Conservation (phyloP, 768 basidiomycete genomes). For the Amanita brunnescens region DNA sequence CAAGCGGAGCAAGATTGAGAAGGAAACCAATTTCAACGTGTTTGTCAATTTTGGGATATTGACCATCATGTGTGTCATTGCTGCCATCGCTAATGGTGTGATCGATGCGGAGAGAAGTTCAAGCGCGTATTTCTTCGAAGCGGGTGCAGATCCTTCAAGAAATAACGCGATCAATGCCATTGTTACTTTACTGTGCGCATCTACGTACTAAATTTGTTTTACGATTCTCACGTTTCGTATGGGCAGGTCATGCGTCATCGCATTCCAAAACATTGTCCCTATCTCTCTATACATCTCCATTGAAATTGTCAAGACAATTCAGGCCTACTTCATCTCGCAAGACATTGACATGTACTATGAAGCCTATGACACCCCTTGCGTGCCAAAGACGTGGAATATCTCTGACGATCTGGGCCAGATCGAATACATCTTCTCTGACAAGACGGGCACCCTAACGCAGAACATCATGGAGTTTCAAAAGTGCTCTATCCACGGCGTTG, state of each 20-base stretch:
- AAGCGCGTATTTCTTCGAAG: conserved; percentile 69
- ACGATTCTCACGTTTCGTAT: conserved; percentile 6
- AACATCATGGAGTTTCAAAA: conserved; percentile 99
- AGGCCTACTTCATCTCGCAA: conserved; percentile 93
- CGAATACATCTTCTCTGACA: conserved; percentile 86
- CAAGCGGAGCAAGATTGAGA: conserved; percentile 97
- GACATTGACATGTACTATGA: conserved; percentile 96
- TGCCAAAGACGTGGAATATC: conserved; percentile 98
- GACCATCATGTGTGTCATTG: conserved; percentile 63
- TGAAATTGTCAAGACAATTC: conserved; percentile 96
- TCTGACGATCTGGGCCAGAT: conserved; percentile 98
- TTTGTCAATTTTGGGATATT: conserved; percentile 86
- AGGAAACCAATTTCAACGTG: conserved; percentile 98
- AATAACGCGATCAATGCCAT: conserved; percentile 64
- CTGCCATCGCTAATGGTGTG: conserved; percentile 71
- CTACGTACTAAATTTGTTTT: neutral
- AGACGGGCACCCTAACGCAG: conserved; percentile 95
- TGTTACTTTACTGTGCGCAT: conserved; percentile 83
- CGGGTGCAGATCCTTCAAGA: conserved; percentile 49
- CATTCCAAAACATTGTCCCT: conserved; percentile 96
- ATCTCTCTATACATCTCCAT: conserved; percentile 96
- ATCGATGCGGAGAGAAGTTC: conserved; percentile 51
- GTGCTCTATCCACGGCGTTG: conserved; percentile 76
- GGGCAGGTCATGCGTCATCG: conserved; percentile 79
- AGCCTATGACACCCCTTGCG: conserved; percentile 77